These are phyloP conservation scores for Lasiodiplodia theobromae DNA, from an alignment of 2,329 filamentous ascomycete species.

Conservation along the genomic window DNA sequence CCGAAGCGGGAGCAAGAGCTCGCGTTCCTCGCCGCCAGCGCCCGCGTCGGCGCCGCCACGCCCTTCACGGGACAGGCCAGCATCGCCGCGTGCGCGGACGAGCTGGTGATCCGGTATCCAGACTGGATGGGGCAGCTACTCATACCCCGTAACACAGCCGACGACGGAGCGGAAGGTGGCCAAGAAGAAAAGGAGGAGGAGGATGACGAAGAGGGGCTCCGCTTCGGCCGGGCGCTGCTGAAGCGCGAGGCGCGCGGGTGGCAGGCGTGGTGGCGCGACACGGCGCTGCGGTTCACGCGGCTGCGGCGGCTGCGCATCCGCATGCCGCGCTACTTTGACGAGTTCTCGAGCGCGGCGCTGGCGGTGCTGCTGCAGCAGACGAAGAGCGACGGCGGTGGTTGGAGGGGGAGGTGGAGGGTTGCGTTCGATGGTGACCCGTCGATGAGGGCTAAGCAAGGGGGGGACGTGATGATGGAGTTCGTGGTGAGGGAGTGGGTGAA, in stretches of 20 bases:
- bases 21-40: neutral
- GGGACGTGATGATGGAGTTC: neutral
- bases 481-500: conserved; percentile 11
- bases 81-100: conserved; percentile 11
- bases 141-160: neutral
- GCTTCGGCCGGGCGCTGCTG: neutral
- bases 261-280: conserved; percentile 21
- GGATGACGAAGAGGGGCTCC: no score
- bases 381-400: no score
- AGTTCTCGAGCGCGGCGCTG: conserved; percentile 3
- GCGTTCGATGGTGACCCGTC: no score
- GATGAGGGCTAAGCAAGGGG: neutral
- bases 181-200: no score
- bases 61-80: neutral
- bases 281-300: conserved; percentile 11
- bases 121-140: neutral
- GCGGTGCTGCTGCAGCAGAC: conserved; percentile 4
- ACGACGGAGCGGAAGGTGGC: neutral
- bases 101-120: conserved; percentile 15
- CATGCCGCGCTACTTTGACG: conserved; percentile 19
- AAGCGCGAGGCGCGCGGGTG: conserved; percentile 18
- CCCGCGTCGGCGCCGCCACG: neutral
- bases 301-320: conserved; percentile 15
- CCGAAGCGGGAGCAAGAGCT: neutral
- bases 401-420: conserved; percentile 4